A percentile compares a stretch with the other conserved stretches of the same genome.
These are phyloP conservation scores for Pseudopyrenochaeta lycopersici DNA, from an alignment of 2,329 filamentous ascomycete species.

Conservation along the genomic window DNA sequence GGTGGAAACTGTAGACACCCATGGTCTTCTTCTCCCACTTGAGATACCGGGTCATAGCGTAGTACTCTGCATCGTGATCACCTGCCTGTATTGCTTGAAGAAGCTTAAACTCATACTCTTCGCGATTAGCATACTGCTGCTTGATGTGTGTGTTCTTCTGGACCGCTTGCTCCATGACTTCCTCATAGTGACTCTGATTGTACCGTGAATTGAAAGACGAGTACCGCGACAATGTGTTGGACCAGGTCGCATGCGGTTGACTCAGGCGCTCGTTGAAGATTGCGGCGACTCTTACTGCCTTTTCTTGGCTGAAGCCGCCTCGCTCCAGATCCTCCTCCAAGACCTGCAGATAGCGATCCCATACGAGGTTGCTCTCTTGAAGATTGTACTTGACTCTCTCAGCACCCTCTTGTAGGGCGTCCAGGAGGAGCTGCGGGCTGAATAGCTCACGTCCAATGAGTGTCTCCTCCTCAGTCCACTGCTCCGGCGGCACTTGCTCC, in stretches of 20 bases:
- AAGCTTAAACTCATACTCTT: constrained; percentile 73
- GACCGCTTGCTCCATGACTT: constrained; percentile 74
- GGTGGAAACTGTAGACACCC: constrained; percentile 60
- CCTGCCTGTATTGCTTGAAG: constrained; percentile 65
- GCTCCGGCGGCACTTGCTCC: constrained; percentile 56
- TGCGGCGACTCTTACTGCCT: constrained; percentile 70
- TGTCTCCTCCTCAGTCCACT: constrained; percentile 72
- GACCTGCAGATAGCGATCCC: constrained; percentile 80
- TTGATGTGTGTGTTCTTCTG: constrained; percentile 71
- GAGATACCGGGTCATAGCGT: constrained; percentile 72
- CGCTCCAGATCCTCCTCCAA: constrained; percentile 72
- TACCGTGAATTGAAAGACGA: constrained; percentile 78
- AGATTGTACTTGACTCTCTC: constrained; percentile 77
- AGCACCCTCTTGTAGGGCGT: constrained; percentile 76
- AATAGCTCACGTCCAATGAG: constrained; percentile 76
- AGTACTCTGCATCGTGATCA: constrained; percentile 66
- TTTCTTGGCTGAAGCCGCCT: constrained; percentile 61
- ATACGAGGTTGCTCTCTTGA: constrained; percentile 78
- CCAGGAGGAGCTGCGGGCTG: constrained; percentile 70
- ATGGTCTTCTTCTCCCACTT: constrained; percentile 81
- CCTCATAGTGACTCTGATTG: constrained; percentile 75
- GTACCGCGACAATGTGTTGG: constrained; percentile 77
- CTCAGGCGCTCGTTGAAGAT: constrained; percentile 75
- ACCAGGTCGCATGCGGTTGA: constrained; percentile 78
- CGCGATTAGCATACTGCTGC: constrained; percentile 69